Conservation (phyloP, 2,329 filamentous ascomycete genomes). For the Hypoxylon sp. region DNA sequence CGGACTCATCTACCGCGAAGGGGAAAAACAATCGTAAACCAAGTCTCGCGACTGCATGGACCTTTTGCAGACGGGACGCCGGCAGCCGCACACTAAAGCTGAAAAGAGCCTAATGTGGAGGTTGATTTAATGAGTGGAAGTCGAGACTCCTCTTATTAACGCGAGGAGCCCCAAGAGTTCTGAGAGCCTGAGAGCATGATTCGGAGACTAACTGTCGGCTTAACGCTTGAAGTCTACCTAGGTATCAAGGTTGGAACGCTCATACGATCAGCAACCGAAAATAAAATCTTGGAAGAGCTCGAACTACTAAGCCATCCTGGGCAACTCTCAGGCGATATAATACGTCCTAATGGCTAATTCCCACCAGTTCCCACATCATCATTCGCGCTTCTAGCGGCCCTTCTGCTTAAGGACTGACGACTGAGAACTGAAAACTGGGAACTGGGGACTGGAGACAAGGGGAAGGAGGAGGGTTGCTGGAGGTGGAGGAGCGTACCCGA, state of each 20-base stretch:
- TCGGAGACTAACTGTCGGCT: constrained; percentile 29
- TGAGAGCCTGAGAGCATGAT: constrained; percentile 2
- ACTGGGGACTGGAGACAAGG: neutral
- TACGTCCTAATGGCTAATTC: constrained; percentile 30
- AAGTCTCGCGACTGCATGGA: constrained; percentile 49
- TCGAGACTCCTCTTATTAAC: constrained; percentile 37
- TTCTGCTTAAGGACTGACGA: constrained; percentile 4
- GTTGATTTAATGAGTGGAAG: constrained; percentile 35
- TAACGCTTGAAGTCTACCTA: constrained; percentile 26
- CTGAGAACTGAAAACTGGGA: no score
- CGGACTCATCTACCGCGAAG: constrained; percentile 38
- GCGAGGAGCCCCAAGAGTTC: constrained; percentile 28
- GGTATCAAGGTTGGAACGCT: constrained; percentile 19
- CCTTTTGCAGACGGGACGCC: constrained; percentile 48
- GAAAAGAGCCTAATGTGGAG: constrained; percentile 34
- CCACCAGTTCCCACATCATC: constrained; percentile 42
- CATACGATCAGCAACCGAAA: constrained; percentile 41
- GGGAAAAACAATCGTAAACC: constrained; percentile 26
- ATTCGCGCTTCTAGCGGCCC: constrained; percentile 21
- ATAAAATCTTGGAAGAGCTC: constrained; percentile 38
- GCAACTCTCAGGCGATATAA: constrained; percentile 34
- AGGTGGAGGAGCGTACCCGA: constrained; percentile 22
- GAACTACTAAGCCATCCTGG: constrained; percentile 34
- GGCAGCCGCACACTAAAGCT: constrained; percentile 41
- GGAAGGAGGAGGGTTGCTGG: neutral